Evolutionary conservation across 1,139 yeast genomes (phyloP), one percentile per base, ranked within the genome.

Genomic region (Candida sojae): DNA sequence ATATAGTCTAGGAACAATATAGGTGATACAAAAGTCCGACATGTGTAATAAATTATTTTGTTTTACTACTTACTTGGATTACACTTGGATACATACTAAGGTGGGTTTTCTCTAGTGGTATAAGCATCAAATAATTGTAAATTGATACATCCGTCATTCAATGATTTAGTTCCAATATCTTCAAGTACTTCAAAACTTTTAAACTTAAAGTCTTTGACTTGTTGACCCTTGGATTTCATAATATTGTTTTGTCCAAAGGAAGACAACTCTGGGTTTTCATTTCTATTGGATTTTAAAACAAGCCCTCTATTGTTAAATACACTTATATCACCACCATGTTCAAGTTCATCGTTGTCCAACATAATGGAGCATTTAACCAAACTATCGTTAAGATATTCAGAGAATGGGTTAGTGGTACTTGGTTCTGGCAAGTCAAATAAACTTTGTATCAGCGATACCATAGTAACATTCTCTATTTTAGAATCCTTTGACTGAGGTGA

Each of bases 41-140:
- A 17, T 17, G 21, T 17, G 21, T 17, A 3, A 17, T 17, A 17
- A 17, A 17, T 17, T 3, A 2, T 17, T 17, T 17, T 17, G 3
- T 17, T 17, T 17, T 17, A 17, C 21, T 17, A 17, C 21, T 17
- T 17, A 17, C 21, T 17, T 17, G 21, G 21, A 17, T 17, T 17
- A 17, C 21, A 17, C 21, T 17, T 17, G 21, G 2, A 17, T 17
- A 17, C 21, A 21, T 13, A 10, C 59, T 59, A 79, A 45, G 76
- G 71, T 1, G 91, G 92, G 57, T 88, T 88, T 58, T 83, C 85
- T 53, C 75, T 79, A 41, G 89, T 89, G 11, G 82, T 73, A 44
- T 84, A 81, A 1, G 93, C 85, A 56, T 87, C 93, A 62, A 92
- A 90, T 49, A 86, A 68, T 53, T 87, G 85, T 47, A 91, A 68